Evolutionary conservation across 306 rosid species (phyloP).

Genomic region (Pterocarpus santalinus): DNA sequence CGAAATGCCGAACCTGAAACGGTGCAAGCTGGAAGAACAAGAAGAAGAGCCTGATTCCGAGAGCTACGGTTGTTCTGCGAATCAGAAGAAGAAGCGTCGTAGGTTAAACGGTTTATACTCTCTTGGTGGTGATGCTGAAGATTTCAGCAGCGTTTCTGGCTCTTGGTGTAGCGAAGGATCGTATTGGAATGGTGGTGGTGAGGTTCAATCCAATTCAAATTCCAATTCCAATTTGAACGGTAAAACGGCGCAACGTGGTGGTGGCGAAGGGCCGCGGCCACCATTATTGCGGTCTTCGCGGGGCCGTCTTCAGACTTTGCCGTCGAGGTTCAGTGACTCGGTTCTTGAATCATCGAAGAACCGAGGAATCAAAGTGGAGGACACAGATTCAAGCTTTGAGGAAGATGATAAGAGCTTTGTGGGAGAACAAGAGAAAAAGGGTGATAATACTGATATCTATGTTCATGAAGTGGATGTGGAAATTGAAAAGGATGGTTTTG

Average conservation of each 20-base stretch:
- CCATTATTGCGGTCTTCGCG: slow-evolving; percentile 73
- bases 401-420: slow-evolving; percentile 55
- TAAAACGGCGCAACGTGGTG: slow-evolving; percentile 30
- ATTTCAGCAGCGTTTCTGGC: slow-evolving; percentile 70
- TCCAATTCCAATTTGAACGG: slow-evolving; percentile 50
- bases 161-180: slow-evolving; percentile 68
- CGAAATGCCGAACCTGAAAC: slow-evolving; percentile 88
- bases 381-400: slow-evolving; percentile 55
- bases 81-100: slow-evolving; percentile 72
- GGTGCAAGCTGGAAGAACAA: slow-evolving; percentile 64
- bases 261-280: slow-evolving; percentile 48
- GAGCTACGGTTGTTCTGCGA: slow-evolving; percentile 51
- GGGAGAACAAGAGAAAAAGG: slow-evolving; percentile 17
- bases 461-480: slow-evolving; percentile 47
- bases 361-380: slow-evolving; percentile 46
- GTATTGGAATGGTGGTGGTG: slow-evolving; percentile 60
- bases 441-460: slow-evolving; percentile 27
- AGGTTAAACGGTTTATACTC: slow-evolving; percentile 55
- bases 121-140: slow-evolving; percentile 55
- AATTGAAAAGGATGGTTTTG: slow-evolving; percentile 32
- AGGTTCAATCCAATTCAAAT: slow-evolving; percentile 66
- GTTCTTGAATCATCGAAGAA: slow-evolving; percentile 63
- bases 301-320: slow-evolving; percentile 71
- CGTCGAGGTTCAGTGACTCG: slow-evolving; percentile 80
- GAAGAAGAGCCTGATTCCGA: slow-evolving; percentile 49